These are phyloP conservation scores for Danielozyma ontarioensis DNA, from an alignment of 805 yeast genomes.

Conservation along the genomic window DNA sequence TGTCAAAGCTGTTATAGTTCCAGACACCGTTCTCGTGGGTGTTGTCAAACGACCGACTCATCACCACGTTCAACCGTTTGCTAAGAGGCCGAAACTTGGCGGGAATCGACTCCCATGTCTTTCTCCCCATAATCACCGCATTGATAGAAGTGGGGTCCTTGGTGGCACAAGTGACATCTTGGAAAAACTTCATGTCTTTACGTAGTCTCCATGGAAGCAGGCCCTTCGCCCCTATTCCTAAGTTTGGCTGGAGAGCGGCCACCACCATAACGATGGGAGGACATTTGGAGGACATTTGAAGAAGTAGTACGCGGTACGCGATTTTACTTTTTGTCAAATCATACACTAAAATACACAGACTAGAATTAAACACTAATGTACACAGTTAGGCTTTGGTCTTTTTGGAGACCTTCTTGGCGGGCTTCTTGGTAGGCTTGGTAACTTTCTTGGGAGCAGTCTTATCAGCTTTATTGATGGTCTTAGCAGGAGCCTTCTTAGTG, in stretches of 20 bases:
- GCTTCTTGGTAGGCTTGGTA: conserved; percentile 1
- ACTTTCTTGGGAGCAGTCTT: conserved; percentile 2
- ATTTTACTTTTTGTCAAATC: background rate
- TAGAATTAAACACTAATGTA: conserved; percentile 2
- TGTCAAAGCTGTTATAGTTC: conserved; percentile 23
- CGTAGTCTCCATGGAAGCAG: conserved; percentile 82
- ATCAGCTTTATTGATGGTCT: conserved; percentile 1
- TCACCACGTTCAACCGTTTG: conserved; percentile 66
- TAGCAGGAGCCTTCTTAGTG: conserved; percentile 2
- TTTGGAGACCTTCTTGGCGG: conserved; percentile 3
- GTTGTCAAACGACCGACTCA: conserved; percentile 46
- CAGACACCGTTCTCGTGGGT: conserved; percentile 19
- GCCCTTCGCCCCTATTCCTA: conserved; percentile 84
- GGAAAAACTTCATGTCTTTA: conserved; percentile 82
- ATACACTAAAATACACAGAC: background rate
- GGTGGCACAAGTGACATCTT: conserved; percentile 56
- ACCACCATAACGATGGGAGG: conserved; percentile 52
- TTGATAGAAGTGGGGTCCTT: conserved; percentile 37
- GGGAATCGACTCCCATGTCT: conserved; percentile 95
- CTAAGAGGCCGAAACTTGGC: conserved; percentile 75
- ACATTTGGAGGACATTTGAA: conserved; percentile 2
- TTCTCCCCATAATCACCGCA: conserved; percentile 93
- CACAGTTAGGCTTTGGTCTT: conserved; percentile 1
- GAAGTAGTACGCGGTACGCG: too few relatives aligned
- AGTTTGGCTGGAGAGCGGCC: conserved; percentile 75